Base-by-base conservation (phyloP, 768 basidiomycete genomes). In the Podaxis sp. region DNA sequence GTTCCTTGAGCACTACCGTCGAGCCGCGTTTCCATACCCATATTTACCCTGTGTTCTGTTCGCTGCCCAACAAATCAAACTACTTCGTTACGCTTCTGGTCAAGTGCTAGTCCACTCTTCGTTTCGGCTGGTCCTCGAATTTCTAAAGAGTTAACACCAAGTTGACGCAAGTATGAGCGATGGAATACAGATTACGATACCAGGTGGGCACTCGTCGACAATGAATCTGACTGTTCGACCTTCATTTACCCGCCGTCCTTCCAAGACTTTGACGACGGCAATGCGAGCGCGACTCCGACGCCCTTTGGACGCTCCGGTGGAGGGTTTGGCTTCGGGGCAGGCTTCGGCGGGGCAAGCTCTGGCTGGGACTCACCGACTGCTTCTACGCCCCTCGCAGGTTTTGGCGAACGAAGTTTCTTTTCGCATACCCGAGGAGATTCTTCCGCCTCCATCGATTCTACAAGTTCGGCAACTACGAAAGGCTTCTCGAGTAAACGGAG, bases 181-280 rank as follows among this genome's bases (percentile, higher is more conserved):
- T 67, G 79, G 79, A 54, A 78, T 86, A 57, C 86, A 88, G 73
- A 88, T 88, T 61, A 86, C 86, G 48, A 87, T 88, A 71, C 86
- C 86, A 73, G 84, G 86, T 85, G 56, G 60, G 80, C 65, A 49
- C 12, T 22, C 13, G 33, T 9, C 33, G 39, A 38, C 6, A 4
- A 12, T 22, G 26, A 26, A 52, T 56, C 55, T 52, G 48, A 13
- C 44, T 58, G n/a, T 42, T 38, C 40, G 55, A 65, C 54, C 59
- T 11, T 40, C 15, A 30, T 52, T 55, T 48, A 63, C 40, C 54
- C 56, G 46, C 61, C 46, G 48, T 67, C 68, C 66, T 48, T 52
- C 63, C 36, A 68, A 94, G 92, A 92, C 72, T 89, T 94, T 74
- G 89, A 88, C 68, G 91, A 92, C 67, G 89, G 90, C 65, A 87